Percentiles rank a stretch among this genome's conserved stretches.
Conservation (phyloP, 352 stramenopile species). For the Phytopythium aichiense region DNA sequence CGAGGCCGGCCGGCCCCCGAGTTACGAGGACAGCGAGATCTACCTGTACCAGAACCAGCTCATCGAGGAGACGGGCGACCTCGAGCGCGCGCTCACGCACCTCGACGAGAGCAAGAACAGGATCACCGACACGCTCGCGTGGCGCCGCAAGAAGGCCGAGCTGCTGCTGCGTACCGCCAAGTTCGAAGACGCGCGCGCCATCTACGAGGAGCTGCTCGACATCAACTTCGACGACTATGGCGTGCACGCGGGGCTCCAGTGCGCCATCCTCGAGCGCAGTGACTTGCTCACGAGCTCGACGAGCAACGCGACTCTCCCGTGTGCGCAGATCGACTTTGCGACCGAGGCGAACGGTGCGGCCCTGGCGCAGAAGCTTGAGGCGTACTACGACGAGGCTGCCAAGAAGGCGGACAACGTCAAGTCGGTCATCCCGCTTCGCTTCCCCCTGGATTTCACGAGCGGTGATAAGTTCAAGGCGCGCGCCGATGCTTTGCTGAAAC, state of each 20-base stretch:
- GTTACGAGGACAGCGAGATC: slow-evolving; percentile 96
- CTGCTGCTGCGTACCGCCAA: slow-evolving; percentile 57
- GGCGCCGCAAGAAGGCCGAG: slow-evolving; percentile 76
- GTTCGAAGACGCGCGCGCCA: slow-evolving; percentile 55
- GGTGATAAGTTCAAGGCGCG: slow-evolving; percentile 71
- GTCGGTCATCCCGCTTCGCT: slow-evolving; percentile 82
- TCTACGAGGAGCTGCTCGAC: slow-evolving; percentile 74
- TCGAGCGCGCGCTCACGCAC: slow-evolving; percentile 81
- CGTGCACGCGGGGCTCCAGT: slow-evolving; percentile 86
- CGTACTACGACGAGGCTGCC: slow-evolving; percentile 43
- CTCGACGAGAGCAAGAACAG: slow-evolving; percentile 74
- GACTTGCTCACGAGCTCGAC: slow-evolving; percentile 39
- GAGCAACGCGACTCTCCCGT: slow-evolving; percentile 37
- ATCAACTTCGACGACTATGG: slow-evolving; percentile 92
- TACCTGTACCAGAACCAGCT: slow-evolving; percentile 95
- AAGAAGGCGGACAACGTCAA: slow-evolving; percentile 46
- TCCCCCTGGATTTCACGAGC: slow-evolving; percentile 89
- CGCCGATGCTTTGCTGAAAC: slow-evolving; percentile 55
- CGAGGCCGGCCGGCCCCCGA: slow-evolving; percentile 37
- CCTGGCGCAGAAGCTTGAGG: slow-evolving; percentile 40
- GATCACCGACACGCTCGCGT: slow-evolving; percentile 72
- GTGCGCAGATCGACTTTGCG: slow-evolving; percentile 45
- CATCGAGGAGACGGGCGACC: slow-evolving; percentile 87
- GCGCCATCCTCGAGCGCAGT: slow-evolving; percentile 53
- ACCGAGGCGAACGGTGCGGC: slow-evolving; percentile 38